A percentile compares a stretch with the other conserved stretches of the same genome.
Evolutionary conservation across 1,284 basidiomycete species (phyloP).

Genomic region (Ustilago loliicola): DNA sequence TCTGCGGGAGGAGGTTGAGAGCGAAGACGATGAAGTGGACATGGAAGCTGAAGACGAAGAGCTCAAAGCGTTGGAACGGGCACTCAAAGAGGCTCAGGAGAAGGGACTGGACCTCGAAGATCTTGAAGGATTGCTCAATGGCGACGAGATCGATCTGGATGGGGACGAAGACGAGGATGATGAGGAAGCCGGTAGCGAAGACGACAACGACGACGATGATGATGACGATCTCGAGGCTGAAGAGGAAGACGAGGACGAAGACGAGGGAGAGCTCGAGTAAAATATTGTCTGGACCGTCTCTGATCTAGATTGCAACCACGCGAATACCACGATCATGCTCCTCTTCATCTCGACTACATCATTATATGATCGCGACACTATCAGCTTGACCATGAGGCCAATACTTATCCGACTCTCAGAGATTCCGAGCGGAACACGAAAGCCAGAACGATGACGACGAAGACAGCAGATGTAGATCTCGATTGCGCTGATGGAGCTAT

Average conservation of each 20-base stretch:
- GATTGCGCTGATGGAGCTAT: neutral
- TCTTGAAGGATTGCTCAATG: conserved; percentile 43
- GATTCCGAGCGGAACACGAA: neutral
- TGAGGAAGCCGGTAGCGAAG: conserved; percentile 21
- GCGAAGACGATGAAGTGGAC: conserved; percentile 48
- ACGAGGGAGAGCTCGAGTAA: conserved; percentile 14
- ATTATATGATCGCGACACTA: neutral
- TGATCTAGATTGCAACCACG: neutral
- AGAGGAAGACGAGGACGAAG: conserved; percentile 24
- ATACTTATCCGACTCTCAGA: no score
- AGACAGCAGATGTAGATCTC: neutral
- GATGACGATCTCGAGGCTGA: conserved; percentile 24
- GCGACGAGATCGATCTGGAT: conserved; percentile 28
- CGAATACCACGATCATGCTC: neutral
- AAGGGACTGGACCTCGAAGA: conserved; percentile 48
- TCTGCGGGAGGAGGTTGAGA: conserved; percentile 22
- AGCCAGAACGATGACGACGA: neutral
- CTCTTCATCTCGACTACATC: neutral
- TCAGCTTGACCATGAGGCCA: no score
- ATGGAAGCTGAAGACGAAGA: conserved; percentile 53
- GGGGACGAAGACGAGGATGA: conserved; percentile 31
- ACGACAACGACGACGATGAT: conserved; percentile 13
- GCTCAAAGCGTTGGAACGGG: conserved; percentile 47
- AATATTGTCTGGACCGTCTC: neutral
- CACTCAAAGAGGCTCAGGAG: conserved; percentile 52